Base-by-base conservation (phyloP, 345 rosid genomes). In the Mallotus nudiflorus region DNA sequence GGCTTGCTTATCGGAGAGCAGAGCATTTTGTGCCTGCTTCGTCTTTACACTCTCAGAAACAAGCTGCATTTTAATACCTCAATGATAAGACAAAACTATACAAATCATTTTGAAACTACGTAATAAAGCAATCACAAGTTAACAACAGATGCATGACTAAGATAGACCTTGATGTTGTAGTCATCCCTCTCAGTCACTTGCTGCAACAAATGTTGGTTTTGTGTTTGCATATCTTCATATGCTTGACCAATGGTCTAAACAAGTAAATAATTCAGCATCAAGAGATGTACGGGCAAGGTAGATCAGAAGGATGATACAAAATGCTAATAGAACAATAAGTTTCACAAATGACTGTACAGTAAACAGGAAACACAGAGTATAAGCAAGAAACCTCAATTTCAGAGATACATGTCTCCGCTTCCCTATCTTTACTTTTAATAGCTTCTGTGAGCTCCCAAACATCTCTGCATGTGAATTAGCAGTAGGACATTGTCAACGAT, bases 31-130 rank as follows among this genome's bases (percentile, higher is more conserved):
- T 49, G 86, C 86, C 72, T 92, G 88, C 87, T 92, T 95, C 61
- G 87, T 81, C 86, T 92, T 95, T 69, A 92, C 97, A 49, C 97
- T 95, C 83, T 95, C 99, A 27, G 99, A 95, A 68, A 95, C 99
- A 75, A 95, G 93, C 99, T 95, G 86, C 84, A 85, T 22, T 51
- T 13, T 54, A 19, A 52, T 24, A 76, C 35, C 42, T 44, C 42
- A 12, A 3, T 28, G 16, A 16, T 59, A 56, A 52, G 45, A 40
- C 44, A 68, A 6, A 53, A 15, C 55, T 16, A 22, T 16, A 52
- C 5, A 50, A 39, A 61, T 9, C 39, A 44, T 59, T 57, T 31
- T 3, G 11, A 50, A 60, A 12, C 48, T 44, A 57, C 56, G 46
- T 18, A 40, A 31, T 31, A 52, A 37, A 22, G 50, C 6, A 25